phyloP scores from a whole-genome alignment of 1,284 basidiomycete species.

The Ustilago esculenta region DNA sequence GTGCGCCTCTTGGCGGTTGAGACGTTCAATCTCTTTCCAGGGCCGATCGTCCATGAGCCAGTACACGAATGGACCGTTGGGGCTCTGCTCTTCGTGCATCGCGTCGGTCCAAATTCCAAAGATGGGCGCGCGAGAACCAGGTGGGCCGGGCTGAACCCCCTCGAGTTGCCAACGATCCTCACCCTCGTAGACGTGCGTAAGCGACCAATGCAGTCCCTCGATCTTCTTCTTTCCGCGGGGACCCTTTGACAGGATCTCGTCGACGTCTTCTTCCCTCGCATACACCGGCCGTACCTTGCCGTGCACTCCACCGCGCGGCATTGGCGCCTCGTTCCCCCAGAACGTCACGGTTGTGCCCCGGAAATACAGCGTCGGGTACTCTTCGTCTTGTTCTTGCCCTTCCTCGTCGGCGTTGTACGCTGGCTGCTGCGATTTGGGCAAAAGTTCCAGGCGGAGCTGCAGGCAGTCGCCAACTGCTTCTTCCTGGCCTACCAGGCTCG shows the following conservation, averaged over 20 bases:
- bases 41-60: slow-evolving; percentile 50
- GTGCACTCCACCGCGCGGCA: slow-evolving; percentile 40
- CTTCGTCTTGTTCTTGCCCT: slow-evolving; percentile 25
- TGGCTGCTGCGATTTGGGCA: slow-evolving; percentile 42
- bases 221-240: slow-evolving; percentile 27
- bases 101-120: slow-evolving; percentile 54
- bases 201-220: slow-evolving; percentile 46
- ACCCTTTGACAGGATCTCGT: slow-evolving; percentile 20
- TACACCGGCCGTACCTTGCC: slow-evolving; percentile 48
- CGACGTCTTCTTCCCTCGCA: slow-evolving; percentile 26
- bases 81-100: slow-evolving; percentile 37
- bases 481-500: slow-evolving; percentile 31
- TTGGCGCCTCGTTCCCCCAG: slow-evolving; percentile 42
- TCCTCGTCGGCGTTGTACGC: slow-evolving; percentile 22
- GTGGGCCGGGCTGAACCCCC: slow-evolving; percentile 47
- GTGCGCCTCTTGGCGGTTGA: slow-evolving; percentile 27
- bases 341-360: slow-evolving; percentile 47
- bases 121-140: slow-evolving; percentile 47
- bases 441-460: slow-evolving; percentile 46
- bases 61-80: slow-evolving; percentile 46
- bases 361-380: slow-evolving; percentile 49
- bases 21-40: slow-evolving; percentile 39
- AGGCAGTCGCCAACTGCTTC: slow-evolving; percentile 54
- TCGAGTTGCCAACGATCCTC: slow-evolving; percentile 52
- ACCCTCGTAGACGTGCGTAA: slow-evolving; percentile 53